Conservation (phyloP, 176 grass and related monocot genomes). For the Elaeis guineensis region DNA sequence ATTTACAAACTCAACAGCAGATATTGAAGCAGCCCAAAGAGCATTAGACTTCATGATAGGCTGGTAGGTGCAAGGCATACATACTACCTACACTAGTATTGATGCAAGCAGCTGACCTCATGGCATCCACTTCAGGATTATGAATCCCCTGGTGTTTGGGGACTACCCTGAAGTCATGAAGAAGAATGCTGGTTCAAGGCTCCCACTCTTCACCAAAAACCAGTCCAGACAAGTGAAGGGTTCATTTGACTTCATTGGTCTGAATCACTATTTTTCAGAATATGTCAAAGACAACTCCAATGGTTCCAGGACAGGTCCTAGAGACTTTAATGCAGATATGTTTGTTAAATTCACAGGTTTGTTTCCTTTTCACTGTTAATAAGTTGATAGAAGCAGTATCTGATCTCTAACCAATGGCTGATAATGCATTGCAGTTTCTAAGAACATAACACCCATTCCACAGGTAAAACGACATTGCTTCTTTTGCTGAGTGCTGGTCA, state of each 20-base stretch:
- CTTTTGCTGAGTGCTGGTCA: too few species aligned
- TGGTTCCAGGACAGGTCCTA: background rate
- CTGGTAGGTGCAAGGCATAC: constrained; percentile 28
- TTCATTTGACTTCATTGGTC: constrained; percentile 47
- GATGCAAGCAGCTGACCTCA: too few species aligned
- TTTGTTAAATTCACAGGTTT: constrained; percentile 12
- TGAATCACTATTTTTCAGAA: constrained; percentile 47
- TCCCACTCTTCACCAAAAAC: constrained; percentile 33
- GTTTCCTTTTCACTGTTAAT: background rate
- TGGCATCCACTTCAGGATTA: constrained; percentile 23
- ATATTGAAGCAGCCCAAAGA: constrained; percentile 38
- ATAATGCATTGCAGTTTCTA: constrained; percentile 5
- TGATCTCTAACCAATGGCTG: background rate
- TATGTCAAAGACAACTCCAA: constrained; percentile 32
- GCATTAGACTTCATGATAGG: constrained; percentile 14
- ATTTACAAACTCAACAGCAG: constrained; percentile 28
- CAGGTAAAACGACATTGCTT: background rate
- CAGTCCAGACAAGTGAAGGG: constrained; percentile 34
- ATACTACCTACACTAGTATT: too few species aligned
- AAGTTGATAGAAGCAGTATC: too few species aligned
- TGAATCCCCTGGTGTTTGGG: constrained; percentile 38
- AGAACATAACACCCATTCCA: background rate
- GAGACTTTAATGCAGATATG: constrained; percentile 26
- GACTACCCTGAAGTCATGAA: constrained; percentile 50
- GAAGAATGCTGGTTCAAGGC: constrained; percentile 26